Conservation (phyloP, 176 grass and related monocot genomes). For the Triticum timopheevii region DNA sequence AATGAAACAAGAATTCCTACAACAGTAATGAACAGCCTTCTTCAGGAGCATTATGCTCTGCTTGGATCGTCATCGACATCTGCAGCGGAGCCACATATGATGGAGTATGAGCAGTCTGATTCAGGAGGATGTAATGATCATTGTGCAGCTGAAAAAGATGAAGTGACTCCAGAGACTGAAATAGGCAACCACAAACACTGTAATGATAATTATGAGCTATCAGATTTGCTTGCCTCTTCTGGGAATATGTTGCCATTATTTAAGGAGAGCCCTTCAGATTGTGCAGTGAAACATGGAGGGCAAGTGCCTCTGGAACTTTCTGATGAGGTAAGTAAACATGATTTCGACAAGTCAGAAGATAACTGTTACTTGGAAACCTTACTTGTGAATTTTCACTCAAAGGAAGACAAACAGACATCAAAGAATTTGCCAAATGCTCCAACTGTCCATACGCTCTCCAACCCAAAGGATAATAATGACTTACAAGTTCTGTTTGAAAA, state of each 20-base stretch:
- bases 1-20: constrained; percentile 13
- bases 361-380: not conserved
- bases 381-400: not conserved
- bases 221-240: constrained; percentile 23
- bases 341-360: not conserved
- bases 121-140: constrained; percentile 16
- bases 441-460: not conserved
- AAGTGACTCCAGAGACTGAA: not conserved
- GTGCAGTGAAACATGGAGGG: constrained; percentile 17
- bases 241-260: constrained; percentile 2
- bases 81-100: constrained; percentile 4
- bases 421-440: not conserved
- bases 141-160: not conserved
- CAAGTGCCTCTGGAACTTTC: not conserved
- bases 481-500: constrained; percentile 1
- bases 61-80: not conserved
- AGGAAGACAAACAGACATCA: not conserved
- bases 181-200: not conserved
- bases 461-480: not conserved
- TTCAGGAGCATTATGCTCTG: constrained; percentile 18
- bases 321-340: constrained; percentile 23
- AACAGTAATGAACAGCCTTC: not conserved
- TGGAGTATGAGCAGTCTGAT: not conserved
- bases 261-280: constrained; percentile 1
- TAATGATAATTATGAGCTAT: not conserved